Evolutionary conservation across 2,329 filamentous ascomycete species (phyloP), one percentile per base, ranked within the genome.

Genomic region (Epichloe coenophiala): DNA sequence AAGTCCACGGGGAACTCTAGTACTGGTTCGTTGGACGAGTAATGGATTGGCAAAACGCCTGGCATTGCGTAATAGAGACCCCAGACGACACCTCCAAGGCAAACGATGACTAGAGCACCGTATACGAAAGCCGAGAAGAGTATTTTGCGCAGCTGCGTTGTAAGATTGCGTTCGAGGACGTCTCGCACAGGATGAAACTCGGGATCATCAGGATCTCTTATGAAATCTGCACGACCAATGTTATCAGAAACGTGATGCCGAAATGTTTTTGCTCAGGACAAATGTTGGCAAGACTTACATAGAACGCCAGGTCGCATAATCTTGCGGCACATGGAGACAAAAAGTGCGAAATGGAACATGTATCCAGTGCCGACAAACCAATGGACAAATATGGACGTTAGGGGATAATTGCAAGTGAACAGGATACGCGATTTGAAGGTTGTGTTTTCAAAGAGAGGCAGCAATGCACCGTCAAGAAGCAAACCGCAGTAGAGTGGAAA

Each of bases 361-460:
- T 98, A 98, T 55, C 90, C 95, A 3, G 93, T 98, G 46, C 93
- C 93, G 51, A 96, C 84, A 62, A 98, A 98, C 93, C 93, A 98
- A 65, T 98, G 93, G 48, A 97, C 86, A 64, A 98, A 98, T 13
- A 94, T 80, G 13, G 91, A 95, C 1, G 89, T 96, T 57, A 91
- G 77, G 0, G 93, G 93, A 54, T 84, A 88, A 54, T 81, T 75
- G 50, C 80, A 71, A 2, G 88, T 88, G 61, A 95, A 98, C 4
- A 81, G 71, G 48, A 95, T 70, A 21, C 93, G 81, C 6, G 87
- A 88, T 55, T 77, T 76, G 48, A 96, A 68, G 1, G 86, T 90
- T 1, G 88, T 84, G 54, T 83, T 75, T 56, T 88, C 84, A 63
- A 98, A 98, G 0, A 98, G 75, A 0, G 93, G 93, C 15, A 98